Percentiles rank a stretch among this genome's conserved stretches.
Conservation (phyloP, 2,329 filamentous ascomycete genomes). For the Diaporthe vexans region DNA sequence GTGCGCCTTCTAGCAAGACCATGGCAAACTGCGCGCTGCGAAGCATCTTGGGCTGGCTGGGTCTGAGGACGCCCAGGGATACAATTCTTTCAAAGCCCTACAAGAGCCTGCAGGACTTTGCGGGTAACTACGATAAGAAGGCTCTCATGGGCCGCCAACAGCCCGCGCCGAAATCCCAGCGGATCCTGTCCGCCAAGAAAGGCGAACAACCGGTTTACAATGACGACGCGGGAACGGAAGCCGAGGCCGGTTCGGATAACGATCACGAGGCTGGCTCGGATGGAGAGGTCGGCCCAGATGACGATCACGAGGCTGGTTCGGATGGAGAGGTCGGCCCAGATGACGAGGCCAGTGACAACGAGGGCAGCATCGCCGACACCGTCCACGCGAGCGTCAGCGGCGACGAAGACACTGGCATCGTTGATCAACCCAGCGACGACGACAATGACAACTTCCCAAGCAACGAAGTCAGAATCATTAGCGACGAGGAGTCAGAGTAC, state of each 20-base stretch:
- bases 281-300: no score
- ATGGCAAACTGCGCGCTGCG: background rate
- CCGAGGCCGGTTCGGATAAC: no score
- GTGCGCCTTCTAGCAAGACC: background rate
- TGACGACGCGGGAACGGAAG: background rate
- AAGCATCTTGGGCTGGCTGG: slow-evolving; percentile 14
- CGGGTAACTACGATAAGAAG: background rate
- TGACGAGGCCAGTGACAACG: background rate
- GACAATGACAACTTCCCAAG: background rate
- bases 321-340: no score
- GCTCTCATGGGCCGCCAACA: background rate
- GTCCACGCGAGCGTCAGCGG: background rate
- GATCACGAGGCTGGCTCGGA: no score
- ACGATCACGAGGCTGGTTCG: no score
- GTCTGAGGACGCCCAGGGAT: background rate
- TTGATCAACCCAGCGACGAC: background rate
- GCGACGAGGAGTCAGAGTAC: background rate
- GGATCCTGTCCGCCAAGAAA: background rate
- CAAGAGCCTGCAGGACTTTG: background rate
- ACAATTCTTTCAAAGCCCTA: no score
- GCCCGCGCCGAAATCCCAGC: background rate
- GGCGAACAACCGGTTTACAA: background rate
- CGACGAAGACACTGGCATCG: background rate
- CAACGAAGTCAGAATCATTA: background rate
- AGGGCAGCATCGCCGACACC: background rate